A percentile compares a stretch with the other conserved stretches of the same genome.
These are phyloP conservation scores for Ophiognomonia clavigignenti-juglandacearum DNA, from an alignment of 2,329 filamentous ascomycete species.

Conservation along the genomic window DNA sequence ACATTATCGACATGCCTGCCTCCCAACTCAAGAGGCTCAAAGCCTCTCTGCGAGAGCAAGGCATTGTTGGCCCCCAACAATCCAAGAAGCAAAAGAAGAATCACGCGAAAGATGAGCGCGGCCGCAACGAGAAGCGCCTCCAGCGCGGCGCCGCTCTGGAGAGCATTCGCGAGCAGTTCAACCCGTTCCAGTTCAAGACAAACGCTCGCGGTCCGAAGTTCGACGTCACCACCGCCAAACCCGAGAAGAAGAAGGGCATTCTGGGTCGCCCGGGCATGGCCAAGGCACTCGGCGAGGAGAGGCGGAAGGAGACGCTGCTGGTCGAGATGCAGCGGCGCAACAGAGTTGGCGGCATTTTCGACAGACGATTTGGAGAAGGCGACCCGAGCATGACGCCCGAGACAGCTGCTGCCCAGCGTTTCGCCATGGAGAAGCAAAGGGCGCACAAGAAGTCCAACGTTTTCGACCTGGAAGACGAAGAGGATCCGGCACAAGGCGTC, in stretches of 20 bases:
- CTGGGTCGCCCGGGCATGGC: constrained; percentile 76
- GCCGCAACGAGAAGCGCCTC: constrained; percentile 66
- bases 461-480: constrained; percentile 88
- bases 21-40: constrained; percentile 97
- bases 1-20: constrained; percentile 65
- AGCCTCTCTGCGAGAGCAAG: constrained; percentile 81
- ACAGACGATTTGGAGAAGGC: constrained; percentile 92
- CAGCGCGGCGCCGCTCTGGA: constrained; percentile 74
- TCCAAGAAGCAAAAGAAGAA: constrained; percentile 92
- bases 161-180: constrained; percentile 91
- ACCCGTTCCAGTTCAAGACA: constrained; percentile 92
- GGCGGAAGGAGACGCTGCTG: constrained; percentile 75
- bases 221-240: constrained; percentile 67
- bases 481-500: constrained; percentile 50
- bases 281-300: constrained; percentile 82
- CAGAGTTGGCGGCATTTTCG: constrained; percentile 87
- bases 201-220: constrained; percentile 77
- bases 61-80: constrained; percentile 84
- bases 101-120: constrained; percentile 60
- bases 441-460: constrained; percentile 71
- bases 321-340: constrained; percentile 84
- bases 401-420: constrained; percentile 86
- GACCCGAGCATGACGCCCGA: constrained; percentile 92
- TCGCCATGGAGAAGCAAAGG: constrained; percentile 79
- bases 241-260: constrained; percentile 52